Percentiles rank a stretch among this genome's conserved stretches.
These are phyloP conservation scores for Neonectria punicea DNA, from an alignment of 2,329 filamentous ascomycete species.

Conservation along the genomic window DNA sequence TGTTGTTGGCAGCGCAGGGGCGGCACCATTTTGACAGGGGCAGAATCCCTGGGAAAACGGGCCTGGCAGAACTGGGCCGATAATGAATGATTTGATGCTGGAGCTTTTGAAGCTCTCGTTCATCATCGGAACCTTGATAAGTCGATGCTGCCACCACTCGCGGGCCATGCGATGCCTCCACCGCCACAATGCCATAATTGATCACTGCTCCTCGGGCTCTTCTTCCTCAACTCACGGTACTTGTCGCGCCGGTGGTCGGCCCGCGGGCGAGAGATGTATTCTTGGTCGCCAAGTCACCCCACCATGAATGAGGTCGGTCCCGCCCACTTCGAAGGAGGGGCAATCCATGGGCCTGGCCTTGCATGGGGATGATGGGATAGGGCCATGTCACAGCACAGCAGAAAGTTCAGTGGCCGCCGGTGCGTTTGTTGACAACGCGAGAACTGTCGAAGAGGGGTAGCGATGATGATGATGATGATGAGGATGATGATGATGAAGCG, in stretches of 20 bases:
- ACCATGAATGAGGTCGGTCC: constrained; percentile 5
- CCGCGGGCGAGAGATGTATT: background rate
- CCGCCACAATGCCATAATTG: background rate
- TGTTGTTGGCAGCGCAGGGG: constrained; percentile 12
- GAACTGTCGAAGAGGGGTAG: background rate
- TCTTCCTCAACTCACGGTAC: constrained; percentile 1
- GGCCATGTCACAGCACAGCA: constrained; percentile 3
- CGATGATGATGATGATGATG: background rate
- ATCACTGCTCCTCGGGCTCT: background rate
- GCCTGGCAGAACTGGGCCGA: background rate
- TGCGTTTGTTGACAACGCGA: background rate
- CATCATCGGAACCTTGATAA: background rate
- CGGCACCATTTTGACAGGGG: background rate
- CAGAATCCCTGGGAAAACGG: background rate
- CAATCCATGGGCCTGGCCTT: constrained; percentile 16
- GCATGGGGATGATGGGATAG: constrained; percentile 9
- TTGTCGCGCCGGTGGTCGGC: constrained; percentile 8
- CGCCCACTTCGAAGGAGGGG: constrained; percentile 24
- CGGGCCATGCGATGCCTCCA: background rate
- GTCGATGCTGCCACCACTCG: background rate
- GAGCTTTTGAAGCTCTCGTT: background rate
- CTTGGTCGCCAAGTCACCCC: constrained; percentile 14
- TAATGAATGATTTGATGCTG: background rate
- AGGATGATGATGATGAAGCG: background rate
- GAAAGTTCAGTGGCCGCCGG: background rate